A percentile compares a stretch with the other conserved stretches of the same genome.
phyloP scores from a whole-genome alignment of 2,329 filamentous ascomycete genomes.

The Dactylellina haptotyla region DNA sequence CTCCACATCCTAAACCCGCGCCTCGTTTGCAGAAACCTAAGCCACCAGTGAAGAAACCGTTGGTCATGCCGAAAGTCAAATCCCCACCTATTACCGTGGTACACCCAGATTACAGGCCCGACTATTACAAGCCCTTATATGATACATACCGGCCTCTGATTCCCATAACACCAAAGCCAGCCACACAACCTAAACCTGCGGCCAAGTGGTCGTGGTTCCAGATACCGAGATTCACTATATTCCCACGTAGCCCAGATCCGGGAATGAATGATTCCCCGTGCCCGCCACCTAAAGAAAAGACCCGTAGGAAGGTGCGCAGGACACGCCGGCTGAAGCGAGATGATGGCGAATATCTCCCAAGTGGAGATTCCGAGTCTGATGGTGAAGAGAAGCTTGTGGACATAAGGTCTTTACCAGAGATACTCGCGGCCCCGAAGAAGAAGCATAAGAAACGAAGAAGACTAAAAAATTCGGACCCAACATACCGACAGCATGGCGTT shows the following conservation, averaged over 20 bases:
- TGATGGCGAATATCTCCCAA: conserved; percentile 26
- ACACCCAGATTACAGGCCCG: conserved; percentile 8
- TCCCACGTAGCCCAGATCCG: conserved; percentile 2
- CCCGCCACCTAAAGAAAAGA: conserved; percentile 21
- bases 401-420: not conserved
- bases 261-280: conserved; percentile 29
- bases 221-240: conserved; percentile 18
- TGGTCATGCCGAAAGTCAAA: conserved; percentile 33
- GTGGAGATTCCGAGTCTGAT: conserved; percentile 17
- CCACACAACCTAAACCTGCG: not conserved
- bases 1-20: conserved; percentile 28
- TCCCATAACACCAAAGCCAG: not conserved
- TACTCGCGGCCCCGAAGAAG: not conserved
- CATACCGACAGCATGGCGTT: conserved; percentile 33
- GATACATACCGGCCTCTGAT: not conserved
- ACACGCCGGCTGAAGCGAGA: conserved; percentile 6
- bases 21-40: conserved; percentile 7
- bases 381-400: not conserved
- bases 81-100: conserved; percentile 1
- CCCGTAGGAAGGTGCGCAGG: conserved; percentile 1
- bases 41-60: conserved; percentile 9
- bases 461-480: conserved; percentile 37
- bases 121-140: conserved; percentile 3
- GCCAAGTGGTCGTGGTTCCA: conserved; percentile 7
- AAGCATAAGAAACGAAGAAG: conserved; percentile 14